phyloP scores from a whole-genome alignment of 2,329 filamentous ascomycete genomes.

The Apiospora sp. region DNA sequence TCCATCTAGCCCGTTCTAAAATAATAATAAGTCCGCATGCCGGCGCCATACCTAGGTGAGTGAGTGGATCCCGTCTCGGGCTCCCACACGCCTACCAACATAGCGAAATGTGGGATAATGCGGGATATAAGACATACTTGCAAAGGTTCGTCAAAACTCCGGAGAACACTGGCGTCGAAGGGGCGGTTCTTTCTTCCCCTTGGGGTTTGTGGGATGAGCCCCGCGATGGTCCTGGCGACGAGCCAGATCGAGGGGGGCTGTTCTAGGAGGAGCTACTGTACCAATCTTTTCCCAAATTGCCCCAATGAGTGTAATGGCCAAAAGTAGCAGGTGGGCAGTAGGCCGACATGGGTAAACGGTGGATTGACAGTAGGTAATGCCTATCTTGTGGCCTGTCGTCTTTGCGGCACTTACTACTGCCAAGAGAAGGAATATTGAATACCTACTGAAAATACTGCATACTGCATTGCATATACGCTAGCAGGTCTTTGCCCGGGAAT shows the following conservation, averaged over 20 bases:
- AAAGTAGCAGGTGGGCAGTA: neutral
- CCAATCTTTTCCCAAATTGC: neutral
- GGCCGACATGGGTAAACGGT: neutral
- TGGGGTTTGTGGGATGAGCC: neutral
- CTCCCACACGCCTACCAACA: neutral
- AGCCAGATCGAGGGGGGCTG: neutral
- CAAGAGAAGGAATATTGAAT: conserved; percentile 19
- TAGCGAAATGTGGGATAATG: neutral
- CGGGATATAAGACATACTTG: neutral
- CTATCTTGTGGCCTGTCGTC: neutral
- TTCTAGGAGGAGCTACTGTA: neutral
- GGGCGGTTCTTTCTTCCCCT: neutral
- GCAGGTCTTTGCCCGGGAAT: neutral
- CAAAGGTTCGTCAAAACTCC: neutral
- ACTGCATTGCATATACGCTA: conserved; percentile 15
- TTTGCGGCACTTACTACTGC: neutral
- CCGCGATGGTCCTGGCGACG: neutral
- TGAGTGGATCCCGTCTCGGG: neutral
- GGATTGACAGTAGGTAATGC: neutral
- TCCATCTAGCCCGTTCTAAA: neutral
- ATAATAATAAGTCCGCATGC: neutral
- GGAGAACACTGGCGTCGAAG: neutral
- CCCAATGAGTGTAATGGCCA: neutral
- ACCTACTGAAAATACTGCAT: conserved; percentile 18
- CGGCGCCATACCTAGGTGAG: conserved; percentile 1